Percentiles rank a stretch among this genome's conserved stretches.
Evolutionary conservation across 805 yeast species (phyloP).

Genomic region (Ogataea neopini): DNA sequence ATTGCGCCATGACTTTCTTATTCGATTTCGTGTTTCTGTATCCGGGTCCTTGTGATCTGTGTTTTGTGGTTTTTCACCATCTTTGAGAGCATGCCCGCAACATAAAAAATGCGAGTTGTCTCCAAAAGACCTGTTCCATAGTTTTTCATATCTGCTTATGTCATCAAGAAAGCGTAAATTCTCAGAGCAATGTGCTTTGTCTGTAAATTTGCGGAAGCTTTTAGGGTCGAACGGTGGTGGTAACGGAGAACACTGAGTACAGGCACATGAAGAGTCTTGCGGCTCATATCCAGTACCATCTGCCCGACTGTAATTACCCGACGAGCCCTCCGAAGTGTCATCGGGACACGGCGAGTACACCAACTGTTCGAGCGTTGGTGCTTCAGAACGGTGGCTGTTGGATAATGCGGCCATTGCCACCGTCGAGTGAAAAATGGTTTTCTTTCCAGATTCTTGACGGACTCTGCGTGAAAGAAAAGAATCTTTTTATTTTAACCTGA

Average conservation of each 20-base stretch:
- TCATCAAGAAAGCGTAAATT: conserved; percentile 25
- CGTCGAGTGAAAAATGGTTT: not conserved
- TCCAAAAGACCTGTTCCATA: conserved; percentile 19
- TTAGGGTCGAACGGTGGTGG: conserved; percentile 8
- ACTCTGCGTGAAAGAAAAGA: not conserved
- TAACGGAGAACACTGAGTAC: not conserved
- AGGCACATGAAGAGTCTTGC: not conserved
- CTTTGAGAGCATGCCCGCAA: not conserved
- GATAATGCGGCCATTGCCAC: conserved; percentile 3
- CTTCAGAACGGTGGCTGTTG: not conserved
- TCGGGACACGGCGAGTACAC: not conserved
- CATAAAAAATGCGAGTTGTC: not conserved
- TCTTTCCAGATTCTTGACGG: not conserved
- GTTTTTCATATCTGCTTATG: conserved; percentile 20
- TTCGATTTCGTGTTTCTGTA: not conserved
- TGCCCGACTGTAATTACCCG: not conserved
- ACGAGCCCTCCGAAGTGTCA: not conserved
- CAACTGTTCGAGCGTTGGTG: conserved; percentile 9
- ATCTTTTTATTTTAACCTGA: not conserved
- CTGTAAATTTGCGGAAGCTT: conserved; percentile 17
- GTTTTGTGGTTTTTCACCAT: not conserved
- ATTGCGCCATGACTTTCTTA: conserved; percentile 19
- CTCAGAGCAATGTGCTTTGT: conserved; percentile 23
- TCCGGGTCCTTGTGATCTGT: not conserved
- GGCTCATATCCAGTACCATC: not conserved